These are phyloP conservation scores for Pichia kudriavzevii DNA, from an alignment of 1,139 yeast genomes.

Conservation along the genomic window DNA sequence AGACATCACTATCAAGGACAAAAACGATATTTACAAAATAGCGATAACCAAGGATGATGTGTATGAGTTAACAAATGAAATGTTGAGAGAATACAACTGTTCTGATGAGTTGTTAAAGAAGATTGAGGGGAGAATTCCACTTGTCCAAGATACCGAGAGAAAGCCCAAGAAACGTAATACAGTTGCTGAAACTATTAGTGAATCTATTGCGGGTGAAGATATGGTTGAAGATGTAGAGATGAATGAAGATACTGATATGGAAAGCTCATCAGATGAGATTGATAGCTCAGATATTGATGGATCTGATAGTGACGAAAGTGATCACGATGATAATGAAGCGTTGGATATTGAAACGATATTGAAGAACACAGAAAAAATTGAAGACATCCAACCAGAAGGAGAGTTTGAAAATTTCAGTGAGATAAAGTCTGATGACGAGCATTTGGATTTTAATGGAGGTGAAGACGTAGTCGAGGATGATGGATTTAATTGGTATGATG, in stretches of 20 bases:
- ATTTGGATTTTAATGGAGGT: background rate
- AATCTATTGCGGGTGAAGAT: too few species aligned
- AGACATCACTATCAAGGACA: constrained; percentile 2
- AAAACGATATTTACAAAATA: constrained; percentile 5
- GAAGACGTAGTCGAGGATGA: constrained; percentile 1
- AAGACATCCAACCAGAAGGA: background rate
- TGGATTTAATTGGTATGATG: constrained; percentile 3
- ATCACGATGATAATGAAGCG: background rate
- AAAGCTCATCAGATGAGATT: too few species aligned
- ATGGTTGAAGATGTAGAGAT: too few species aligned
- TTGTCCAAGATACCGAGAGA: too few species aligned
- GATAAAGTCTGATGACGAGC: constrained; percentile 8
- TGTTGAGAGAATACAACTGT: background rate
- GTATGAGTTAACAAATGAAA: constrained; percentile 1
- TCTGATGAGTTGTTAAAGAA: constrained; percentile 1
- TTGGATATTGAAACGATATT: background rate
- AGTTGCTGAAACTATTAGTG: too few species aligned
- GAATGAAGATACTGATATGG: too few species aligned
- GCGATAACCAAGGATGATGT: constrained; percentile 7
- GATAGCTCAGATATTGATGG: too few species aligned
- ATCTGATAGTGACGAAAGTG: too few species aligned
- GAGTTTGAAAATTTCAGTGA: constrained; percentile 5
- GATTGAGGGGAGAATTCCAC: constrained; percentile 1
- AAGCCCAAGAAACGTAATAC: too few species aligned
- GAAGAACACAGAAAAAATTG: background rate